phyloP scores from a whole-genome alignment of 2,329 filamentous ascomycete genomes.

The Penicillium psychrosexuale region DNA sequence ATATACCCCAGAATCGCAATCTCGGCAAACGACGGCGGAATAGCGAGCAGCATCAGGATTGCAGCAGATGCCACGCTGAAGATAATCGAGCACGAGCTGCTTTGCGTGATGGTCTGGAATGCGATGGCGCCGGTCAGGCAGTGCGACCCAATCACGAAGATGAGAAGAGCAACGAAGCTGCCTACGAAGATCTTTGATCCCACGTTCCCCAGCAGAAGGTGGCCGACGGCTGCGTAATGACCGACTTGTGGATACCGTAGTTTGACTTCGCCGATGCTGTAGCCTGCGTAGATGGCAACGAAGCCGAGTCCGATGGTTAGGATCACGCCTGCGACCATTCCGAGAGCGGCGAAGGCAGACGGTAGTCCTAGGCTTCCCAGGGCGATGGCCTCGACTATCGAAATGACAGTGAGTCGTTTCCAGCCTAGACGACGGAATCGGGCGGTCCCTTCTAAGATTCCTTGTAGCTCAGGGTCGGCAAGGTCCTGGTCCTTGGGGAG shows the following conservation, averaged over 20 bases:
- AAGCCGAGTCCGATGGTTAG: constrained; percentile 1
- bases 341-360: constrained; percentile 4
- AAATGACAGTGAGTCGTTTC: constrained; percentile 6
- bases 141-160: constrained; percentile 7
- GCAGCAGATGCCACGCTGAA: constrained; percentile 7
- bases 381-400: constrained; percentile 7
- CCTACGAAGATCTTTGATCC: constrained; percentile 7
- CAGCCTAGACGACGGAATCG: constrained; percentile 6
- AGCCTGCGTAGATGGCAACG: constrained; percentile 5
- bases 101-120: constrained; percentile 4
- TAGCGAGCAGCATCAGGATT: constrained; percentile 26
- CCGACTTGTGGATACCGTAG: constrained; percentile 5
- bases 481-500: constrained; percentile 4
- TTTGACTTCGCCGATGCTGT: constrained; percentile 4
- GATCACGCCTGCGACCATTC: constrained; percentile 1
- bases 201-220: not conserved
- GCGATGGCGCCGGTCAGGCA: constrained; percentile 6
- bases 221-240: constrained; percentile 5
- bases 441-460: not conserved
- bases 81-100: not conserved
- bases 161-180: constrained; percentile 6
- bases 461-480: constrained; percentile 1
- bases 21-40: constrained; percentile 32
- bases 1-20: constrained; percentile 34
- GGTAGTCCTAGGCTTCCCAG: constrained; percentile 5